phyloP scores from a whole-genome alignment of 805 yeast genomes.

The Debaryomyces maramus region DNA sequence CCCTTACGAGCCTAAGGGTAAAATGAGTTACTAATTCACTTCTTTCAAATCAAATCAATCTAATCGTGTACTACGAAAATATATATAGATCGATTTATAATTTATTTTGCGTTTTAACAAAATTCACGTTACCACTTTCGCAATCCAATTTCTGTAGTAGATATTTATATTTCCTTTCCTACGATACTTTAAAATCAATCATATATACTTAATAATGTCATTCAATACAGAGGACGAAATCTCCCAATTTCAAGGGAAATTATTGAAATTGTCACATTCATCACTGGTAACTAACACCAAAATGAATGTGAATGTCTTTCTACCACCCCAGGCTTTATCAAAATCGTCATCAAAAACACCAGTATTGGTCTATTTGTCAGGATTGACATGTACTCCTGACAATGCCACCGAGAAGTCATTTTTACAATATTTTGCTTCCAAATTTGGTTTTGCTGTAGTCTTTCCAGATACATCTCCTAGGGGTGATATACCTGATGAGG shows the following conservation, averaged over 20 bases:
- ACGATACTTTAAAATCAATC: no score
- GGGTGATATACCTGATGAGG: conserved; percentile 77
- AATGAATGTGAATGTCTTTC: conserved; percentile 82
- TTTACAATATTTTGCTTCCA: conserved; percentile 75
- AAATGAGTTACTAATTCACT: conserved; percentile 12
- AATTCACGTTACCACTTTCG: no score
- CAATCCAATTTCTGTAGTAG: no score
- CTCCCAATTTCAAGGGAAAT: conserved; percentile 68
- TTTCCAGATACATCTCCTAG: conserved; percentile 98
- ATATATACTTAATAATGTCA: conserved; percentile 33
- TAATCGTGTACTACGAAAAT: no score
- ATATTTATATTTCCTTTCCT: no score
- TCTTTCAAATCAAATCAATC: no score
- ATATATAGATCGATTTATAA: no score
- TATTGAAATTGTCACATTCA: conserved; percentile 72
- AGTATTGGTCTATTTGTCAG: conserved; percentile 76
- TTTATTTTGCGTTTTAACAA: no score
- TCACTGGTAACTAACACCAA: conserved; percentile 63
- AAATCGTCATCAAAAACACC: conserved; percentile 51
- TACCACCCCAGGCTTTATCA: conserved; percentile 51
- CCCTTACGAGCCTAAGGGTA: conserved; percentile 29
- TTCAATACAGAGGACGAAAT: conserved; percentile 56
- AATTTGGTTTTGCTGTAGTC: conserved; percentile 82
- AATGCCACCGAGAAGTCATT: conserved; percentile 94
- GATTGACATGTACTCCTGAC: conserved; percentile 90